Evolutionary conservation across 2,329 filamentous ascomycete species (phyloP).

Genomic region (Aureobasidium sp.): DNA sequence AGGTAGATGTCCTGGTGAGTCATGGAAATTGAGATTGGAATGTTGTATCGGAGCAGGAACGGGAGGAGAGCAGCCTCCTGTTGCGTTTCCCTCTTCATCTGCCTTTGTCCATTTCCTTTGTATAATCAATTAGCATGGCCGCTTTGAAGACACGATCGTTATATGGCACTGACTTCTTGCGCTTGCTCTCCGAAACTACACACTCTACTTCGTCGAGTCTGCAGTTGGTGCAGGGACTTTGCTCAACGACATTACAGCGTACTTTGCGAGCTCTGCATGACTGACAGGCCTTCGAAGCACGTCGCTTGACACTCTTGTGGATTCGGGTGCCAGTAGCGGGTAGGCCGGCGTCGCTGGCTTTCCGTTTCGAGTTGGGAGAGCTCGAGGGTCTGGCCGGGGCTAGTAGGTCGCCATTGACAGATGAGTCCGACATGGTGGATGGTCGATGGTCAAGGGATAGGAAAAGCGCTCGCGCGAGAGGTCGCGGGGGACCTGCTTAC

Average conservation of each 20-base stretch:
- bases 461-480: conserved; percentile 5
- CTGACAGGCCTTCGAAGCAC: conserved; percentile 86
- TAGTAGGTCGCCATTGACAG: conserved; percentile 10
- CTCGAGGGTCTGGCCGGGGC: background rate
- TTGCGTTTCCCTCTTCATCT: conserved; percentile 14
- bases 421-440: conserved; percentile 15
- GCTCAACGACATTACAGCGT: conserved; percentile 85
- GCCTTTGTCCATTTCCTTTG: conserved; percentile 30
- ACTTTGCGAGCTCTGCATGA: conserved; percentile 86
- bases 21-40: conserved; percentile 4
- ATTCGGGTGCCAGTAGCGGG: conserved; percentile 40
- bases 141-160: background rate
- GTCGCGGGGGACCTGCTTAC: conserved; percentile 9
- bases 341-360: conserved; percentile 50
- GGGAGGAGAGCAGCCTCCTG: background rate
- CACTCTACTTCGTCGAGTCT: conserved; percentile 73
- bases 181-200: conserved; percentile 63
- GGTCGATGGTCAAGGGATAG: background rate
- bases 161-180: conserved; percentile 65
- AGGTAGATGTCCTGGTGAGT: conserved; percentile 39
- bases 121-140: background rate
- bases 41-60: conserved; percentile 1
- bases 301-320: conserved; percentile 62
- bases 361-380: conserved; percentile 46
- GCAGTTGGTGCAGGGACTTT: conserved; percentile 81